These are phyloP conservation scores for Eimeria acervulina DNA, from an alignment of 169 alveolate genomes.

Conservation along the genomic window DNA sequence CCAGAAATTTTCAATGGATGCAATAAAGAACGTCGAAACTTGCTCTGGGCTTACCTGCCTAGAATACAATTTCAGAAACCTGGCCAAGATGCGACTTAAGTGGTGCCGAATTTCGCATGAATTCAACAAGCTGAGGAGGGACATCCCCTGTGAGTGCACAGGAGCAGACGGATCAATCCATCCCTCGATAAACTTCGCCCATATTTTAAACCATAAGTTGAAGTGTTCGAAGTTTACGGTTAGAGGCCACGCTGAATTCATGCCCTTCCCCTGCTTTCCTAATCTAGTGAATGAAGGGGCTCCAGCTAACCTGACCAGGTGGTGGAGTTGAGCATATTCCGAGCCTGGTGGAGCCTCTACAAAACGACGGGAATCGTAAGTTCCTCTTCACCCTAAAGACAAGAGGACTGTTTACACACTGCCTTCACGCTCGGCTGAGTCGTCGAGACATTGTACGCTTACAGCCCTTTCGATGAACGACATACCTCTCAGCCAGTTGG, in stretches of 20 bases:
- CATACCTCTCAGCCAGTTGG: slow-evolving; percentile 36
- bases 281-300: neutral
- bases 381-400: slow-evolving; percentile 56
- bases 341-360: slow-evolving; percentile 67
- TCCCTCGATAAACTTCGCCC: neutral
- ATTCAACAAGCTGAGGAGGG: slow-evolving; percentile 46
- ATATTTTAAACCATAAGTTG: neutral
- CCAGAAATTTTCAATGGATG: neutral
- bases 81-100: slow-evolving; percentile 34
- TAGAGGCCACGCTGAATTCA: neutral
- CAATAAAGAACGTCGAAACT: neutral
- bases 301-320: slow-evolving; percentile 39
- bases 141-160: slow-evolving; percentile 22
- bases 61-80: slow-evolving; percentile 49
- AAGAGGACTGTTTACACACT: neutral
- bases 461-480: neutral
- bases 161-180: neutral
- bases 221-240: no score
- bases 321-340: slow-evolving; percentile 66
- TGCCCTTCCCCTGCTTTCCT: neutral
- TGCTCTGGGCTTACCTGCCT: neutral
- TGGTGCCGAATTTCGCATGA: slow-evolving; percentile 65
- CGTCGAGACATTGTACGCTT: neutral
- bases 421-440: neutral
- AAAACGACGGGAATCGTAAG: slow-evolving; percentile 59